Percentiles rank a stretch among this genome's conserved stretches.
phyloP scores from a whole-genome alignment of 2,329 filamentous ascomycete species.

The Hymenoscyphus infarciens region DNA sequence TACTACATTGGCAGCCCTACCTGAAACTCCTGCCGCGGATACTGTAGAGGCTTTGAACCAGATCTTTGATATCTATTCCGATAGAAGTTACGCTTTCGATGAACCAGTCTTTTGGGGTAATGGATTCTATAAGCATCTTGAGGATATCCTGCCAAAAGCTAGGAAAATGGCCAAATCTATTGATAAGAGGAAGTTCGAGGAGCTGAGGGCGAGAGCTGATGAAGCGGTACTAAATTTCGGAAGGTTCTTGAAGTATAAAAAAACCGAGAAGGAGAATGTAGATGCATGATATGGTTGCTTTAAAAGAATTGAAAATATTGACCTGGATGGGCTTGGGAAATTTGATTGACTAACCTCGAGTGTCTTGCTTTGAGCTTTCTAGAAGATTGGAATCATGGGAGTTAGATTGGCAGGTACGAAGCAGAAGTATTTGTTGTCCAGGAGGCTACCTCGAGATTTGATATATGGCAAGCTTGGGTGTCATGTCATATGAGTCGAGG shows the following conservation, averaged over 20 bases:
- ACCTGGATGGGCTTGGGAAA: too few relatives aligned
- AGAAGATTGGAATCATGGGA: too few relatives aligned
- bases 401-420: too few relatives aligned
- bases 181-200: slow-evolving; percentile 54
- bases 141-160: slow-evolving; percentile 50
- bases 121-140: slow-evolving; percentile 56
- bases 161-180: slow-evolving; percentile 56
- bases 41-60: slow-evolving; percentile 63
- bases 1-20: slow-evolving; percentile 49
- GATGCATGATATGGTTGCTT: neutral
- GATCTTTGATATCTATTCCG: slow-evolving; percentile 64
- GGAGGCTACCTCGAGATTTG: too few relatives aligned
- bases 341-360: too few relatives aligned
- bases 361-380: too few relatives aligned
- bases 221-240: slow-evolving; percentile 58
- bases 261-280: slow-evolving; percentile 26
- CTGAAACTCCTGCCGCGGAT: slow-evolving; percentile 53
- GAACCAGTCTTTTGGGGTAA: slow-evolving; percentile 61
- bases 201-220: slow-evolving; percentile 57
- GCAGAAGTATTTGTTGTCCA: too few relatives aligned
- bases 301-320: neutral
- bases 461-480: too few relatives aligned
- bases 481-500: too few relatives aligned
- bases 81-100: slow-evolving; percentile 57
- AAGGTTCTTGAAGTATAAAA: slow-evolving; percentile 63